phyloP scores from a whole-genome alignment of 2,329 filamentous ascomycete genomes.

The Arthroderma sp. region DNA sequence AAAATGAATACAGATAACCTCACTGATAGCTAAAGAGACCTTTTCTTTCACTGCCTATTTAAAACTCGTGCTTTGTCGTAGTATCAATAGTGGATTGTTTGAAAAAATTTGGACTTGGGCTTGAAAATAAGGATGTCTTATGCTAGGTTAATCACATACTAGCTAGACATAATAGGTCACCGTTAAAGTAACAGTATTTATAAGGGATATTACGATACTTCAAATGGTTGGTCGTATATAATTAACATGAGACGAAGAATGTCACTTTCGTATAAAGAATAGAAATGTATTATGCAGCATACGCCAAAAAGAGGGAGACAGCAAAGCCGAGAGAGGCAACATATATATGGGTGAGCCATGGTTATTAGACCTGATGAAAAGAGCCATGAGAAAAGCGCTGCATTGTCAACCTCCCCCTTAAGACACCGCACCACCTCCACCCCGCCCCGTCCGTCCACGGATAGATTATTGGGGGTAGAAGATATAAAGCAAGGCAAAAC shows the following conservation, averaged over 20 bases:
- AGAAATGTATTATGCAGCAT: conserved; percentile 3
- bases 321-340: conserved; percentile 1
- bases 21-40: too few species aligned
- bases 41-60: not conserved
- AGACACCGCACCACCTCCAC: not conserved
- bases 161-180: too few species aligned
- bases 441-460: not conserved
- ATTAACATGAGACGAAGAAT: not conserved
- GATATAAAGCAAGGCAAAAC: not conserved
- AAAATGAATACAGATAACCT: too few species aligned
- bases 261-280: not conserved
- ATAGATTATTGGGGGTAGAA: not conserved
- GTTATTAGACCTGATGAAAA: not conserved
- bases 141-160: too few species aligned
- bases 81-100: too few species aligned
- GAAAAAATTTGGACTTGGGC: too few species aligned
- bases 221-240: not conserved
- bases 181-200: not conserved
- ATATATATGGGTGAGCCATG: conserved; percentile 1
- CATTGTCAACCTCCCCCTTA: not conserved
- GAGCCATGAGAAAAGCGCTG: not conserved
- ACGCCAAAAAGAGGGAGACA: not conserved
- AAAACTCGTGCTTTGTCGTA: not conserved
- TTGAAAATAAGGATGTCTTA: too few species aligned
- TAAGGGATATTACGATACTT: not conserved